Base-by-base conservation (phyloP, 2,329 filamentous ascomycete genomes). In the Claviceps africana region DNA sequence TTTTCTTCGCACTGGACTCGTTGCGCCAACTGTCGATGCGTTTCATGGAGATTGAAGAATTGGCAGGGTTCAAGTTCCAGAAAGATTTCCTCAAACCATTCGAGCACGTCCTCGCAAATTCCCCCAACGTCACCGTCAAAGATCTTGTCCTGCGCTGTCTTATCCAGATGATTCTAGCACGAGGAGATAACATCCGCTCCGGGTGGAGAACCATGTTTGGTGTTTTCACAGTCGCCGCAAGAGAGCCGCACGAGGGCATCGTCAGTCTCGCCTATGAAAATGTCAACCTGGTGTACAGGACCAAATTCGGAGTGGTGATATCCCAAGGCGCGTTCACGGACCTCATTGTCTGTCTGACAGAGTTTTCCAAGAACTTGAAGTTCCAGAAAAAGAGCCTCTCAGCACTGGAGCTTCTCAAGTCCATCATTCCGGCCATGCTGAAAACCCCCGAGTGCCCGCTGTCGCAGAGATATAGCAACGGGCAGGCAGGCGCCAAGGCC, bases 131-230 rank as follows among this genome's bases (percentile, higher is more conserved):
- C 19, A 83, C 87, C 0, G 93, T 99, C 60, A 98, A 98, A 68
- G 93, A 99, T 61, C 91, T 98, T 85, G 88, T 95, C 46, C 73
- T 99, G 25, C 82, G 91, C 44, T 99, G 94, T 64, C 73, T 99
- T 55, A 94, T 96, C 53, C 94, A 99, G 68, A 98, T 99, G 94
- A 95, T 98, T 47, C 93, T 98, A 70, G 90, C 91, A 33, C 80
- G 88, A 53, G 94, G 94, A 6, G 86, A 96, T 67, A 97, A 97
- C 60, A 98, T 99, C 62, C 84, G 91, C 50, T 96, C 90, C 40
- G 93, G 93, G 5, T 99, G 93, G 93, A 85, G 93, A 64, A 97
- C 94, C 21, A 98, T 99, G 91, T 97, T 99, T 68, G 93, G 91
- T 4, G 91, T 96, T 31, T 98, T 98, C 64, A 96, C 91, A 1